Evolutionary conservation across 768 basidiomycete species (phyloP).

Genomic region (Psilocybe tampanensis): DNA sequence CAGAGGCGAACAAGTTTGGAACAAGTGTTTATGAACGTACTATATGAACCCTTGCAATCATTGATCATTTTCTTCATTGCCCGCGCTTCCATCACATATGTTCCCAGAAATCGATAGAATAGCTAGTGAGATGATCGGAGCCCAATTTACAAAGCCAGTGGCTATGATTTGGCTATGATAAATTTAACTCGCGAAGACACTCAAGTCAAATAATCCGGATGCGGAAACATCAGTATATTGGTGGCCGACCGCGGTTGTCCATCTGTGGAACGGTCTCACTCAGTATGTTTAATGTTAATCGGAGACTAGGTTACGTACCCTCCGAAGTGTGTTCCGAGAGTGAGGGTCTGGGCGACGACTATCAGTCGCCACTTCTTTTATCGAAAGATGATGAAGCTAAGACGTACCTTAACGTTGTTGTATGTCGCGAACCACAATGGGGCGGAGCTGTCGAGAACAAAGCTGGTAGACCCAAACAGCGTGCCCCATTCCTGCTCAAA

Average conservation of each 20-base stretch:
- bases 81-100: too few relatives aligned
- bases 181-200: constrained; percentile 11
- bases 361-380: background rate
- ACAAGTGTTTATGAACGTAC: too few relatives aligned
- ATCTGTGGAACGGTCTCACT: background rate
- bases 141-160: too few relatives aligned
- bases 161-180: too few relatives aligned
- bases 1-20: too few relatives aligned
- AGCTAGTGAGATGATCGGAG: too few relatives aligned
- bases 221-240: constrained; percentile 30
- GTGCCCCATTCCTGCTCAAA: constrained; percentile 24
- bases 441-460: constrained; percentile 20
- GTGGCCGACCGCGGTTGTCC: constrained; percentile 26
- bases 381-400: too few relatives aligned
- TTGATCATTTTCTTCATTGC: too few relatives aligned
- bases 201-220: constrained; percentile 28
- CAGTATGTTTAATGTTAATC: background rate
- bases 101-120: too few relatives aligned
- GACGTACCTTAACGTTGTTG: constrained; percentile 22
- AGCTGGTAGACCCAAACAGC: constrained; percentile 18
- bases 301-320: constrained; percentile 9
- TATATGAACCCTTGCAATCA: too few relatives aligned
- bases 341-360: constrained; percentile 19
- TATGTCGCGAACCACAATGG: constrained; percentile 25
- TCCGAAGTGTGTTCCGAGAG: constrained; percentile 21